Base-by-base conservation (phyloP, 352 stramenopile species). In the Phytophthora ramorum region DNA sequence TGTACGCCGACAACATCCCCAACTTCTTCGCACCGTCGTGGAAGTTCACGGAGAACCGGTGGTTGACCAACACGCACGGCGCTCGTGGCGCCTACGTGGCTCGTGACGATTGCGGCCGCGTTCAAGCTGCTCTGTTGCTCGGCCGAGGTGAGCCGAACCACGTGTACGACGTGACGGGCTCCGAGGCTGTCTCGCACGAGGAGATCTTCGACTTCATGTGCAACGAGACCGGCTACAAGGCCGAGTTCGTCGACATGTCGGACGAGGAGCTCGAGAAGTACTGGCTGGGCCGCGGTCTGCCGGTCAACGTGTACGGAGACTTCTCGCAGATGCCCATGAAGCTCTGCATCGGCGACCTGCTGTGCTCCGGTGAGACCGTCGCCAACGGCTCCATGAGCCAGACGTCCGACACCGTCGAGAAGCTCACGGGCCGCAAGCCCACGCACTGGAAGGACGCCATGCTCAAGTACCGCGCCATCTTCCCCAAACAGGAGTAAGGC, bases 151-250 rank as follows among this genome's bases (percentile, higher is more conserved):
- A 76, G 32, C 54, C 59, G 14, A 76, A 76, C 57, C 59, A 30
- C 4, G 66, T 78, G 0, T 63, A 67, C 30, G 66, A 70, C 6
- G 57, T 78, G 2, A 75, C 70, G 0, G 70, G 66, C 0, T 34
- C 55, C 3, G 60, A 75, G 32, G 32, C 35, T 1, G 55, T 78
- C 9, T 59, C 48, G 7, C 49, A 78, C 45, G 35, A 68, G 26
- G 65, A 77, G 4, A 57, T 78, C 4, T 72, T 75, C 46, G 65
- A 75, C 5, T 72, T 37, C 7, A 78, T 75, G 65, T 62, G 48
- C 61, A 41, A 45, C 13, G 12, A 54, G 2, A 67, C 45, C 12
- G 65, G 69, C 4, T 77, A 72, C 55, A 69, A 75, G 46, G 56
- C 32, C 28, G 49, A 75, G 56, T 69, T 64, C 44, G 70, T 78